Base-by-base conservation (phyloP, 306 rosid species). In the Carpinus fangiana region DNA sequence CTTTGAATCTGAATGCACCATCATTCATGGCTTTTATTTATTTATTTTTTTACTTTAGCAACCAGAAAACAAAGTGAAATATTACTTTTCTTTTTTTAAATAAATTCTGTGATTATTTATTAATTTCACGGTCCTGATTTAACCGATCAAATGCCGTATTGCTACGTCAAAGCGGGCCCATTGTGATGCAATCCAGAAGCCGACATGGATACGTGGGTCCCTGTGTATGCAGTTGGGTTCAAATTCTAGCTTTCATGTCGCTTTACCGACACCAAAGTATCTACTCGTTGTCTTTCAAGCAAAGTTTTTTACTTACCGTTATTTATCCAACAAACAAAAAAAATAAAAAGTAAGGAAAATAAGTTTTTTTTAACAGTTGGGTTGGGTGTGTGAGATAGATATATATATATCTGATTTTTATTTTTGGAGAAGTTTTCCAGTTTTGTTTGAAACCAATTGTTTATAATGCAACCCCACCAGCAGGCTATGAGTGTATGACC, bases 231-330 rank as follows among this genome's bases (percentile, higher is more conserved):
- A 8, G 5, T 12, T 70, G 70, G 72, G 81, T 80, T 76, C 79
- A n/a, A 79, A 48, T 59, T 72, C 66, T 43, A 56, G 69, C 55
- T 79, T 70, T 54, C 34, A 77, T 17, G 80, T 81, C 67, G 75
- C 70, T 46, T 84, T 79, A 73, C 73, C 18, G 59, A 70, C 57
- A 20, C 66, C 7, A 46, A 38, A 46, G 78, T 80, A 70, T 51
- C 46, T 20, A 38, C 12, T 76, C 57, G n/a, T 82, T 82, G 80
- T 72, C 93, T 90, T 88, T 45, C 85, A 88, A 88, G 94, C 75
- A 34, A 92, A 89, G 96, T 75, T 41, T 41, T 66, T 5, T 66
- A 41, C 72, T n/a, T 1, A 46, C 87, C 85, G 86, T 88, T 81
- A 67, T n/a, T 72, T 36, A 4, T 53, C 23, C 48, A 13, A 12